Conservation (phyloP, 768 basidiomycete genomes). For the Suillus clintonianus region DNA sequence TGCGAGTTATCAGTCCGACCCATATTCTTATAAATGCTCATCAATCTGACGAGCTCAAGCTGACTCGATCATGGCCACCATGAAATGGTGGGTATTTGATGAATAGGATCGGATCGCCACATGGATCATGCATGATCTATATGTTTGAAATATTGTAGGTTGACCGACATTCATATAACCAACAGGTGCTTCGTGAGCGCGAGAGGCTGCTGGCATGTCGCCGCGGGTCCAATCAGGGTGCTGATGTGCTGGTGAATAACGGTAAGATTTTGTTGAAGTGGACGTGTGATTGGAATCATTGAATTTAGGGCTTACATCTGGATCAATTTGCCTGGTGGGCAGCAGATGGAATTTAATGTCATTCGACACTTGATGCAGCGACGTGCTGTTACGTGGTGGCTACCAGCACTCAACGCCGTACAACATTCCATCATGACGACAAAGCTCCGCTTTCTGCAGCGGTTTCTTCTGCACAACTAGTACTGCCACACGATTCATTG, state of each 20-base stretch:
- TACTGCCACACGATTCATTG: not conserved
- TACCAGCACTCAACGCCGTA: not conserved
- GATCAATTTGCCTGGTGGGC: not conserved
- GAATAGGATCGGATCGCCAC: not conserved
- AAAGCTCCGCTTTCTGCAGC: not conserved
- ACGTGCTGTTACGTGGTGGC: not conserved
- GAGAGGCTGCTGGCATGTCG: not conserved
- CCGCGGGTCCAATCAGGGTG: not conserved
- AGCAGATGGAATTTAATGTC: not conserved
- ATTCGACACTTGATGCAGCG: not conserved
- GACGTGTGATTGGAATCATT: too few relatives aligned
- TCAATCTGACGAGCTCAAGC: not conserved
- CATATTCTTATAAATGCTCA: not conserved
- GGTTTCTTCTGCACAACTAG: not conserved
- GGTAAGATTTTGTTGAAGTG: not conserved
- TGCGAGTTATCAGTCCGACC: not conserved
- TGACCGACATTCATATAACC: not conserved
- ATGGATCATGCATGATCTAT: too few relatives aligned
- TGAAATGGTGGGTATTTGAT: not conserved
- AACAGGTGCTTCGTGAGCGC: not conserved
- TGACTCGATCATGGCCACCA: not conserved
- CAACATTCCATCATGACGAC: not conserved
- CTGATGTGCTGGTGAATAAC: not conserved
- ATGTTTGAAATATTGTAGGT: too few relatives aligned
- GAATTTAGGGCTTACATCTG: not conserved